Evolutionary conservation across 345 rosid genomes (phyloP).

Genomic region (Melaleuca quinquenervia): DNA sequence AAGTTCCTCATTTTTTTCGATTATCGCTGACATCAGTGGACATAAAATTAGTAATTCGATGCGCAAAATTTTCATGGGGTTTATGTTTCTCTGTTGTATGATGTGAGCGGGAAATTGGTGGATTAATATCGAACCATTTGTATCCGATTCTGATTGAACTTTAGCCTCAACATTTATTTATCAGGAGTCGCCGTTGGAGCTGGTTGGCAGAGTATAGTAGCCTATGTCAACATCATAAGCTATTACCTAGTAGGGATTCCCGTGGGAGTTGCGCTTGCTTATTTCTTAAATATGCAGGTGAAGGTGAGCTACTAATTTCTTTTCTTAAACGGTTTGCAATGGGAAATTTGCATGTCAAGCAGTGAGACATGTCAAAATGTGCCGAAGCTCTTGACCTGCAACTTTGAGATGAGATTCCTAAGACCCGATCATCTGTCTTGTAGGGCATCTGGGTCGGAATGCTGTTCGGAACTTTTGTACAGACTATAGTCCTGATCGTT

Average conservation of each 20-base stretch:
- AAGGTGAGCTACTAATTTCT: slow-evolving; percentile 22
- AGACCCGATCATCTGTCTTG: background rate
- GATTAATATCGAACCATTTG: background rate
- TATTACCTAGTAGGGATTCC: slow-evolving; percentile 76
- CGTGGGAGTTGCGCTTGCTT: slow-evolving; percentile 50
- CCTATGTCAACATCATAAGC: slow-evolving; percentile 57
- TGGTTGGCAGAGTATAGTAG: slow-evolving; percentile 77
- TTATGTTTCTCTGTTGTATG: background rate
- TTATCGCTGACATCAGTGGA: background rate
- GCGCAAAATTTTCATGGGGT: background rate
- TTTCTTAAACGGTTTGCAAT: background rate
- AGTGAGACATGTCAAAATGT: background rate
- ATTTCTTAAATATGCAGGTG: slow-evolving; percentile 34
- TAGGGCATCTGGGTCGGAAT: slow-evolving; percentile 85
- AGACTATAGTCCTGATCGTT: slow-evolving; percentile 40
- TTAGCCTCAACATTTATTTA: background rate
- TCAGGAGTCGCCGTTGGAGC: slow-evolving; percentile 76
- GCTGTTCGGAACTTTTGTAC: slow-evolving; percentile 58
- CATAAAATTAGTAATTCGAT: background rate
- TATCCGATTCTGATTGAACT: background rate
- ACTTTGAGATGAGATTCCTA: background rate
- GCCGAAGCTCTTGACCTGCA: background rate
- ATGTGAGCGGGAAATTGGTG: background rate
- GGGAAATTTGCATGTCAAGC: background rate
- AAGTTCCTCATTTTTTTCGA: background rate